Percentiles rank a stretch among this genome's conserved stretches.
Evolutionary conservation across 2,329 filamentous ascomycete genomes (phyloP).

Genomic region (Aureobasidium zeae): DNA sequence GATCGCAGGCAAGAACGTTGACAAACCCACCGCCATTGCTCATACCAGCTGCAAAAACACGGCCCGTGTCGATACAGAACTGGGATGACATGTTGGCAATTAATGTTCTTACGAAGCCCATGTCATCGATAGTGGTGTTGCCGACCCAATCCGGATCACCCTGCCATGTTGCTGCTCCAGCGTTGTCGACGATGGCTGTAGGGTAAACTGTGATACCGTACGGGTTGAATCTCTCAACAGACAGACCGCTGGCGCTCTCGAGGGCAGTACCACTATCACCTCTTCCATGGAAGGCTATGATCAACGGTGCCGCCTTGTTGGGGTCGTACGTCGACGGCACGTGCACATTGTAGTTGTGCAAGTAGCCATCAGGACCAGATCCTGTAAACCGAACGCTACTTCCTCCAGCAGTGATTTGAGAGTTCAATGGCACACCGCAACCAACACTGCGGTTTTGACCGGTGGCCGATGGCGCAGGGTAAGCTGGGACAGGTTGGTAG

Average conservation of each 20-base stretch:
- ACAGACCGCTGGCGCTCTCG: conserved; percentile 37
- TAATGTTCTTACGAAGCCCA: conserved; percentile 36
- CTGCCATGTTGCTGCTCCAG: conserved; percentile 25
- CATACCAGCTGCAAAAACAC: conserved; percentile 41
- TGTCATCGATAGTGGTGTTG: conserved; percentile 30
- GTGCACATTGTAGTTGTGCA: conserved; percentile 32
- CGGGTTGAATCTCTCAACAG: conserved; percentile 36
- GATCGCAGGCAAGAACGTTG: conserved; percentile 39
- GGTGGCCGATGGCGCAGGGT: conserved; percentile 16
- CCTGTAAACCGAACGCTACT: conserved; percentile 18
- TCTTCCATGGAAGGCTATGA: conserved; percentile 42
- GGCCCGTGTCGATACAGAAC: conserved; percentile 38
- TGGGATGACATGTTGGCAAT: conserved; percentile 27
- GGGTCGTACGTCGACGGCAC: conserved; percentile 33
- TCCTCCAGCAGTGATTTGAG: conserved; percentile 19
- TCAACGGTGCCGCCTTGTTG: conserved; percentile 32
- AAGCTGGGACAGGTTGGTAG: background rate
- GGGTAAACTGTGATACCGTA: conserved; percentile 39
- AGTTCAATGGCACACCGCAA: conserved; percentile 21
- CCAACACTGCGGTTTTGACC: conserved; percentile 21
- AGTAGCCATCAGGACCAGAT: conserved; percentile 21
- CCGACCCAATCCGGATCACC: conserved; percentile 35
- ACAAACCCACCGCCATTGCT: conserved; percentile 46
- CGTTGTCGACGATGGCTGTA: conserved; percentile 28
- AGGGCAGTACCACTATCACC: conserved; percentile 31